Evolutionary conservation across 2,329 filamentous ascomycete species (phyloP).

Genomic region (Fusarium paranaense): DNA sequence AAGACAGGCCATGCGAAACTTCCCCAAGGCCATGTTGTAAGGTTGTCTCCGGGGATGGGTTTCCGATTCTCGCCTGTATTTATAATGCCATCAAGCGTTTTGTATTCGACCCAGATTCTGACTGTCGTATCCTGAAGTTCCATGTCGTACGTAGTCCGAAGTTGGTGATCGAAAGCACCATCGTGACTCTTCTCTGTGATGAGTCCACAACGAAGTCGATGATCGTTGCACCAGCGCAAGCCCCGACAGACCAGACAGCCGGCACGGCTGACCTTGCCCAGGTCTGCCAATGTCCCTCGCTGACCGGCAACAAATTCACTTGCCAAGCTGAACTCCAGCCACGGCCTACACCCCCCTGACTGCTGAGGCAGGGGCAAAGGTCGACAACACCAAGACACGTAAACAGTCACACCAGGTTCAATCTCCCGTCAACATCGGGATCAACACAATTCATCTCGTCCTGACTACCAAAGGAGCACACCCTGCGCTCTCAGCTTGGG

Average conservation of each 20-base stretch:
- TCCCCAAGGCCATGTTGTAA: slow-evolving; percentile 87
- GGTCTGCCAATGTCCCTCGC: not conserved
- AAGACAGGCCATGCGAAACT: slow-evolving; percentile 83
- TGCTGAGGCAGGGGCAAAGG: slow-evolving; percentile 12
- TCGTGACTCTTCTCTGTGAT: not conserved
- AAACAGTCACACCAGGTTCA: slow-evolving; percentile 44
- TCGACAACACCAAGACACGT: slow-evolving; percentile 40
- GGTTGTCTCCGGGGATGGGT: not conserved
- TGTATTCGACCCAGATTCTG: not conserved
- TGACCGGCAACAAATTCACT: not conserved
- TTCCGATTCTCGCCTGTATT: slow-evolving; percentile 7
- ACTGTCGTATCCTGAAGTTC: not conserved
- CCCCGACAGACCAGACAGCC: not conserved
- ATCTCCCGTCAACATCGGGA: slow-evolving; percentile 43
- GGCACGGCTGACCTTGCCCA: not conserved
- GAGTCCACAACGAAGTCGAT: not conserved
- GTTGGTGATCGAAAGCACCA: not conserved
- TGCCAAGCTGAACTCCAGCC: slow-evolving; percentile 14
- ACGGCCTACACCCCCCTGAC: slow-evolving; percentile 27
- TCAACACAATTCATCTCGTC: slow-evolving; percentile 54
- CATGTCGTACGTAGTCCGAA: not conserved
- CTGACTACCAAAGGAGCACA: slow-evolving; percentile 52
- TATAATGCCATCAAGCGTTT: slow-evolving; percentile 6
- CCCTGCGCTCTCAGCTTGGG: slow-evolving; percentile 42
- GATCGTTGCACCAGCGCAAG: not conserved